Evolutionary conservation across 805 yeast species (phyloP), one percentile per base, ranked within the genome.

Genomic region (Myxozyma neotropica): DNA sequence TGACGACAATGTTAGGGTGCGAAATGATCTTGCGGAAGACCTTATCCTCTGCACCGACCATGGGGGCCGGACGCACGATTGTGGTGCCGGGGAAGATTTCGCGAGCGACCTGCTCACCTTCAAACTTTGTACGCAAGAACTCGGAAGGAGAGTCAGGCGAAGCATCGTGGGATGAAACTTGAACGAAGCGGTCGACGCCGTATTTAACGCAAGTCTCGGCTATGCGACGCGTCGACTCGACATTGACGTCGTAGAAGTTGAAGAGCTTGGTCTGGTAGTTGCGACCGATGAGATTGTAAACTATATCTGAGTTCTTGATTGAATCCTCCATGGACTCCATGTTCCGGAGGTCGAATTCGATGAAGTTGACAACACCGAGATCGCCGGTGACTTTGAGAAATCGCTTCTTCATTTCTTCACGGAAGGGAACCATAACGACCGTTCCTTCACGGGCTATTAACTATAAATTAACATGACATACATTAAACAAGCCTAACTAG

Each of bases 321-420:
- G 89, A 77, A 66, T 87, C 88, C 72, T 87, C 88, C 64, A 89
- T 85, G 13, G 90, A 83, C 69, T 85, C 77, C 68, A 87, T 67
- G 77, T 89, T 89, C 74, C 96, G 80, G 64, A 89, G 77, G 73
- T 89, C 96, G 69, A 88, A 83, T 74, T 89, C 96, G 64, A 88
- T 83, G 73, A 84, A 86, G 75, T 87, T 87, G 55, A 89, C 90
- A 45, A 89, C 96, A 33, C 96, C 96, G 66, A 89, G 81, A 73
- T 89, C 96, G 47, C 96, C 96, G 49, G 85, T 80, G 56, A 87
- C 88, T 76, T 88, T 89, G 68, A 89, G 78, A 70, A 87, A 88
- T 69, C 96, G 81, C 74, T 81, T 85, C 70, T 85, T 82, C 79
- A 85, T 79, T 69, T 86, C 92, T 71, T 89, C 92, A 71, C 96